Percentiles rank a stretch among this genome's conserved stretches.
Evolutionary conservation across 163 green algal species (phyloP).

Genomic region (Prototheca wickerhamii): DNA sequence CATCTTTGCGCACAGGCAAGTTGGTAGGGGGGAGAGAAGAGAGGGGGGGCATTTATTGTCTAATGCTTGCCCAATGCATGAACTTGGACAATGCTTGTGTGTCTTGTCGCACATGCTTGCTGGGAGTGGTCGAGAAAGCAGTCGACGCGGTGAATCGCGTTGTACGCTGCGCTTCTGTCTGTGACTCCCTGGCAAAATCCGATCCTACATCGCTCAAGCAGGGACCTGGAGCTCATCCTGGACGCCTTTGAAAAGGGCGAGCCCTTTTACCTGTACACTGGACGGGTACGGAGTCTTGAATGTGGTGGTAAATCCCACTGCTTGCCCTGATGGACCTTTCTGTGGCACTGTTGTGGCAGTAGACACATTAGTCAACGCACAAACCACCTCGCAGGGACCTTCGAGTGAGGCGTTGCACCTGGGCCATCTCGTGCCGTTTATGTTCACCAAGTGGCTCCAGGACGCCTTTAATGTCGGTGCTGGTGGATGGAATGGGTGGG

Average conservation of each 20-base stretch:
- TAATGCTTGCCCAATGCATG: background rate
- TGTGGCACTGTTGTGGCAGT: background rate
- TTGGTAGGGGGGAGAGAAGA: background rate
- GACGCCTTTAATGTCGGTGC: slow-evolving; percentile 37
- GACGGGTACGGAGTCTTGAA: slow-evolving; percentile 32
- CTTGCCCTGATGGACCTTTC: too few species aligned
- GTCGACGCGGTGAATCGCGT: too few species aligned
- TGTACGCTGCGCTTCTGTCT: too few species aligned
- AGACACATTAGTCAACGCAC: background rate
- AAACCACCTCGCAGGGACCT: slow-evolving; percentile 55
- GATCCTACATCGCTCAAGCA: too few species aligned
- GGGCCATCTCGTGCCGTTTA: slow-evolving; percentile 96
- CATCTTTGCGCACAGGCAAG: slow-evolving; percentile 84
- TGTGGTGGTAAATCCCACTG: background rate
- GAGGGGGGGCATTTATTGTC: background rate
- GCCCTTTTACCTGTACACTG: slow-evolving; percentile 98
- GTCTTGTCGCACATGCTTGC: too few species aligned
- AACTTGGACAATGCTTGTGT: too few species aligned
- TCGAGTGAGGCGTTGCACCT: slow-evolving; percentile 95
- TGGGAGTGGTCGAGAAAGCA: too few species aligned
- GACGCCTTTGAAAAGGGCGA: slow-evolving; percentile 85
- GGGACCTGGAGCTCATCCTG: slow-evolving; percentile 81
- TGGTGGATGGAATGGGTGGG: background rate
- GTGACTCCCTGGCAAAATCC: too few species aligned
- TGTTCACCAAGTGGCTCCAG: slow-evolving; percentile 96